phyloP scores from a whole-genome alignment of 768 basidiomycete genomes.

The Rhodosporidiobolus sp. region DNA sequence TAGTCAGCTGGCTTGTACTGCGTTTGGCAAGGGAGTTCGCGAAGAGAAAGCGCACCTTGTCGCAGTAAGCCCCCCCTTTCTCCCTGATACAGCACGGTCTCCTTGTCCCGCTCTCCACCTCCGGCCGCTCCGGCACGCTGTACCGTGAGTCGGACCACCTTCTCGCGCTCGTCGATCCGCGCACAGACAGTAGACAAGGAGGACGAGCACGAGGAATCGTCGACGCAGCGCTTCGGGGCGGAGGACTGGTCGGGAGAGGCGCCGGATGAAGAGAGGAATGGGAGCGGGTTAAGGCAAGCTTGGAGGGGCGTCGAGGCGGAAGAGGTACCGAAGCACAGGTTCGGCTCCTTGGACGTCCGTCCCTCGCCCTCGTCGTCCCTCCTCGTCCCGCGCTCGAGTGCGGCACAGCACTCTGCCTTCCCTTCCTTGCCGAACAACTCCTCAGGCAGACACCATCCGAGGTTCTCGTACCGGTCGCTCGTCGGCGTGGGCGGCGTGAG shows the following conservation, averaged over 20 bases:
- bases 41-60: slow-evolving; percentile 53
- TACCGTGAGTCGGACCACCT: slow-evolving; percentile 62
- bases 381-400: no score
- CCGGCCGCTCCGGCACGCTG: slow-evolving; percentile 64
- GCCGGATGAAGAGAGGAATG: neutral
- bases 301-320: neutral
- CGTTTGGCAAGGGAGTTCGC: slow-evolving; percentile 2
- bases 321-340: neutral
- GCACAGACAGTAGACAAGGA: neutral
- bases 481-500: neutral
- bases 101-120: slow-evolving; percentile 56
- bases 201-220: neutral
- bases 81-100: slow-evolving; percentile 62
- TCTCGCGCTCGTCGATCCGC: slow-evolving; percentile 60
- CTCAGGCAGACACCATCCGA: slow-evolving; percentile 29
- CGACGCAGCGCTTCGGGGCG: slow-evolving; percentile 10
- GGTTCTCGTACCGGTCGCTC: neutral
- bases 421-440: neutral
- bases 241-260: no score
- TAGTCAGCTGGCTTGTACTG: neutral
- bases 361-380: neutral
- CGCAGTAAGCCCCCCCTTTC: slow-evolving; percentile 55
- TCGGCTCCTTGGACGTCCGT: no score
- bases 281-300: slow-evolving; percentile 28
- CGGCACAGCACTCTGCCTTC: neutral